Percentiles rank a stretch among this genome's conserved stretches.
Conservation (phyloP, 768 basidiomycete genomes). For the Tylopilus sp. region DNA sequence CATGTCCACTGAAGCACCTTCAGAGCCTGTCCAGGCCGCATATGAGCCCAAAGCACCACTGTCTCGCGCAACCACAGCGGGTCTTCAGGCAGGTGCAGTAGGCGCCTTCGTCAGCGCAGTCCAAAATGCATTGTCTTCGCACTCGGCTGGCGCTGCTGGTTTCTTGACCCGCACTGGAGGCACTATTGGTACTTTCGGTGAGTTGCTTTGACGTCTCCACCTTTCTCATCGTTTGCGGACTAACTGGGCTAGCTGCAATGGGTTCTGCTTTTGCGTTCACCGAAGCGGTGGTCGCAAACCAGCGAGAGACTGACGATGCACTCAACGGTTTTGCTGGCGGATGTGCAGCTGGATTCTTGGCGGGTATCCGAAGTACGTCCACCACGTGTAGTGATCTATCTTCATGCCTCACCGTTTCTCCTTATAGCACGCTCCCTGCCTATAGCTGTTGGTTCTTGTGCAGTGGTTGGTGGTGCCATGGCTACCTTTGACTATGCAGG, state of each 20-base stretch:
- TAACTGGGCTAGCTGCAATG: constrained; percentile 66
- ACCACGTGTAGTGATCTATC: background rate
- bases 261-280: constrained; percentile 83
- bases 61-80: constrained; percentile 52
- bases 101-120: constrained; percentile 67
- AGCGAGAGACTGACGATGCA: constrained; percentile 73
- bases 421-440: constrained; percentile 77
- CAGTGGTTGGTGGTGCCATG: constrained; percentile 70
- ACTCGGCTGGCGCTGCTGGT: constrained; percentile 78
- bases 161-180: constrained; percentile 84
- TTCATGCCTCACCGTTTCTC: constrained; percentile 13
- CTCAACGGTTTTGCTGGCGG: constrained; percentile 83
- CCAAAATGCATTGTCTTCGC: constrained; percentile 79
- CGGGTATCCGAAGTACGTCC: constrained; percentile 72
- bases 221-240: constrained; percentile 1
- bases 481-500: constrained; percentile 83
- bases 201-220: constrained; percentile 24
- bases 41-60: constrained; percentile 55
- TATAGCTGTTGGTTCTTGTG: constrained; percentile 75
- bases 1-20: constrained; percentile 23
- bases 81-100: constrained; percentile 61
- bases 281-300: constrained; percentile 77
- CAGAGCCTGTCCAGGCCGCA: constrained; percentile 14
- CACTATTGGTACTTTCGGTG: constrained; percentile 91
- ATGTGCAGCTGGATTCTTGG: constrained; percentile 91